Base-by-base conservation (phyloP, 768 basidiomycete species). In the Calvatia gigantea region DNA sequence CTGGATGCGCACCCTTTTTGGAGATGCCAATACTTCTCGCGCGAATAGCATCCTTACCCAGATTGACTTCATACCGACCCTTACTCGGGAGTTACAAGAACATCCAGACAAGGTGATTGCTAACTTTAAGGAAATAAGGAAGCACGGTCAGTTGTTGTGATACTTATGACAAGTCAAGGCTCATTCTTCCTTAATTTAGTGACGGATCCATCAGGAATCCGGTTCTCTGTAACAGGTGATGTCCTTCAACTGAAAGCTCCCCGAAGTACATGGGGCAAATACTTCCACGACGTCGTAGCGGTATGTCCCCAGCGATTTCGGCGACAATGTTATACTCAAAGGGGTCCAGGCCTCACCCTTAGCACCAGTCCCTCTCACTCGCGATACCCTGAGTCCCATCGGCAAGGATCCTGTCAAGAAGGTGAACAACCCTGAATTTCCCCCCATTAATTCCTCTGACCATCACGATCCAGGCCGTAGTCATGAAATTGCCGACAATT, bases 221-320 rank as follows among this genome's bases (percentile, higher is more conserved):
- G 97, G 35, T 89, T 99, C 67, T 89, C 91, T 1, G 89, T 98
- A 8, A 83, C 87, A n/a, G 97, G 97, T 9, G 86, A 97, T 63
- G 75, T 99, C 39, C 63, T 96, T 31, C 69, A 70, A 32, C 66
- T 98, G 31, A 63, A 77, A 15, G 76, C 84, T 15, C 96, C 97
- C 2, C 80, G 88, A 43, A 86, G 84, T 50, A 75, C 80, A 1
- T 94, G 91, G 85, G 76, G 67, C 11, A 82, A 86, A 60, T 78
- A 90, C 67, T 95, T 98, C 67, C 64, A 70, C 4, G 59, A 77
- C 51, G 67, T 73, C 15, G 69, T 91, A 46, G 81, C 85, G 51
- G 92, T 87, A 67, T 54, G 78, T 67, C 2, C 3, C 27, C 33
- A 17, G 21, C 52, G 21, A 14, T 11, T 19, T 17, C 17, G 32